phyloP scores from a whole-genome alignment of 352 stramenopile genomes.

The Pilasporangium apinafurcum region DNA sequence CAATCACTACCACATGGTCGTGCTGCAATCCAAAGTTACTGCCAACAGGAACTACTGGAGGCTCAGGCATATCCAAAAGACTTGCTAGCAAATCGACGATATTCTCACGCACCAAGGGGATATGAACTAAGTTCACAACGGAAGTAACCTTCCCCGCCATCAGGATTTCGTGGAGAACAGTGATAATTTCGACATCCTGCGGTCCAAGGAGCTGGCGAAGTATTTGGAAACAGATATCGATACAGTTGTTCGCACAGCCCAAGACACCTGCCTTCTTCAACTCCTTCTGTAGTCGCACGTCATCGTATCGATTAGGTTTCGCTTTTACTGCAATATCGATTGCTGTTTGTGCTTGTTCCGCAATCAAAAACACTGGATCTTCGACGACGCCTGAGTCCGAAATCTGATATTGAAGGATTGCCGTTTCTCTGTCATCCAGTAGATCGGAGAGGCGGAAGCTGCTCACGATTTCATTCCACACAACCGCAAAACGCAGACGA shows the following conservation, averaged over 20 bases:
- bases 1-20: conserved; percentile 69
- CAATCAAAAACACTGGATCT: conserved; percentile 85
- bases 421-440: conserved; percentile 80
- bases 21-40: conserved; percentile 53
- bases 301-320: conserved; percentile 51
- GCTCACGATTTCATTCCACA: conserved; percentile 88
- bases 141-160: conserved; percentile 33
- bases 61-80: conserved; percentile 78
- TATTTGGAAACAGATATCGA: conserved; percentile 81
- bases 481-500: conserved; percentile 77
- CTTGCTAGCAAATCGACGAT: conserved; percentile 78
- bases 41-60: conserved; percentile 48
- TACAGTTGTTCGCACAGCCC: conserved; percentile 66
- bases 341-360: conserved; percentile 64
- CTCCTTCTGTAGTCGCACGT: conserved; percentile 57
- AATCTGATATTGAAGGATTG: conserved; percentile 88
- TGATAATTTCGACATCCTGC: conserved; percentile 48
- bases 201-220: conserved; percentile 70
- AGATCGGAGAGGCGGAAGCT: conserved; percentile 85
- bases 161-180: conserved; percentile 70
- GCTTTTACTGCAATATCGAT: conserved; percentile 56
- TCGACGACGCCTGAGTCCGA: conserved; percentile 72
- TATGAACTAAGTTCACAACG: conserved; percentile 66
- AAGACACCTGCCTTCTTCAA: conserved; percentile 70
- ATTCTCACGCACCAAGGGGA: conserved; percentile 76